phyloP scores from a whole-genome alignment of 441 rosid genomes.

The Melastoma candidum region DNA sequence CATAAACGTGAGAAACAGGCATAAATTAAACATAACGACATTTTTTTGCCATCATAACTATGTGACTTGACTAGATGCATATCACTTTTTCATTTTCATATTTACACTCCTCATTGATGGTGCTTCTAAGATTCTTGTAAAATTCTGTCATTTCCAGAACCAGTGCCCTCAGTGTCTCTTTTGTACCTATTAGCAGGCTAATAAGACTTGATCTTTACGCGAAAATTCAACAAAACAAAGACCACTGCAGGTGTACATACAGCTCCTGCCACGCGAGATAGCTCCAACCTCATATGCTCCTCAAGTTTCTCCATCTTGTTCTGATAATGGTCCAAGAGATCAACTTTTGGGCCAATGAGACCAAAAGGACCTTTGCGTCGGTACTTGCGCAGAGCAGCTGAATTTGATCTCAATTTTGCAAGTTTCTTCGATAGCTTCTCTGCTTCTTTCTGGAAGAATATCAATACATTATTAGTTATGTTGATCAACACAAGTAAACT shows the following conservation, averaged over 20 bases:
- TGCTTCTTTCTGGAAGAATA: conserved; percentile 41
- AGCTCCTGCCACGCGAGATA: conserved; percentile 45
- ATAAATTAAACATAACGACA: no score
- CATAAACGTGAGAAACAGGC: no score
- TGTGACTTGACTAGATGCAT: no score
- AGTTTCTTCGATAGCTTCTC: conserved; percentile 57
- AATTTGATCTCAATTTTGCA: conserved; percentile 35
- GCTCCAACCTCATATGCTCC: conserved; percentile 51
- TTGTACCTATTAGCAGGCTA: no score
- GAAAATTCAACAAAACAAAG: no score
- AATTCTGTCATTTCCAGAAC: no score
- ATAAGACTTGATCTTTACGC: no score
- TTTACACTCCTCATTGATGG: no score
- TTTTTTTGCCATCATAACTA: no score
- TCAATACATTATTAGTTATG: background rate
- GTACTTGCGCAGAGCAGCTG: conserved; percentile 22
- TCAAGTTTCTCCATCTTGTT: conserved; percentile 62
- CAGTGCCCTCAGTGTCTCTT: no score
- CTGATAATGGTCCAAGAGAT: conserved; percentile 46
- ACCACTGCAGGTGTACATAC: conserved; percentile 23
- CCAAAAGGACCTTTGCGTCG: conserved; percentile 65
- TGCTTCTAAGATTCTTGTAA: no score
- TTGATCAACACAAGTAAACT: background rate
- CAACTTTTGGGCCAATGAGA: conserved; percentile 55
- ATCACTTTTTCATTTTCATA: no score